Conservation (phyloP, 305 asterid genomes). For the Solanum chacoense region DNA sequence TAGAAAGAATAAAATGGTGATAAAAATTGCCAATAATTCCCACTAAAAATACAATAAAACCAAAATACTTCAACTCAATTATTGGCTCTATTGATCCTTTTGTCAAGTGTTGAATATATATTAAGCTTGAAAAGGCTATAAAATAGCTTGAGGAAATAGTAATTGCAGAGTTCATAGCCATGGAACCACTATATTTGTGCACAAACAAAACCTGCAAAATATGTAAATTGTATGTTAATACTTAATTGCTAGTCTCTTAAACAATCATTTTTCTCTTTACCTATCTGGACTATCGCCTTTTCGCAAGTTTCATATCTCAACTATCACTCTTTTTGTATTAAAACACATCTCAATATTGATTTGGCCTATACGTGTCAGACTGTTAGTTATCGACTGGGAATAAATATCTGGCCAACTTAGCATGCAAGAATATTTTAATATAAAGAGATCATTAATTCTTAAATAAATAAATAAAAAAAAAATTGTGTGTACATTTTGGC, state of each 20-base stretch:
- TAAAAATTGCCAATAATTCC: conserved; percentile 24
- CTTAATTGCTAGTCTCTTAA: background rate
- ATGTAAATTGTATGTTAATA: background rate
- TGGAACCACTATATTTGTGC: conserved; percentile 18
- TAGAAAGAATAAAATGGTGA: conserved; percentile 23
- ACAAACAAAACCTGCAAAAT: conserved; percentile 18
- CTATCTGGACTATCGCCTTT: background rate
- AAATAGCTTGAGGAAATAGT: conserved; percentile 13
- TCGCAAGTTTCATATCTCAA: background rate
- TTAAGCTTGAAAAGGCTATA: conserved; percentile 5
- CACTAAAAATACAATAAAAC: conserved; percentile 8
- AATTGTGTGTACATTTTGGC: background rate
- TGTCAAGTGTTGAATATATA: conserved; percentile 18
- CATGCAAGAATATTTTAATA: no score
- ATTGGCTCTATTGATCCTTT: conserved; percentile 9
- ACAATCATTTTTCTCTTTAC: background rate
- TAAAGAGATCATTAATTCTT: no score
- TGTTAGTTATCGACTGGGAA: background rate
- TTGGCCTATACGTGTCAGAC: no score
- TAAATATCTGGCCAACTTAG: background rate
- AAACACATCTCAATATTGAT: background rate
- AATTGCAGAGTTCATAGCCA: conserved; percentile 15
- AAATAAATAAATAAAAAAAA: no score
- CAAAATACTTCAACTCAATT: conserved; percentile 8
- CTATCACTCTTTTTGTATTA: background rate